Evolutionary conservation across 2,329 filamentous ascomycete species (phyloP), one percentile per base, ranked within the genome.

Genomic region (Acrocalymma vagum): DNA sequence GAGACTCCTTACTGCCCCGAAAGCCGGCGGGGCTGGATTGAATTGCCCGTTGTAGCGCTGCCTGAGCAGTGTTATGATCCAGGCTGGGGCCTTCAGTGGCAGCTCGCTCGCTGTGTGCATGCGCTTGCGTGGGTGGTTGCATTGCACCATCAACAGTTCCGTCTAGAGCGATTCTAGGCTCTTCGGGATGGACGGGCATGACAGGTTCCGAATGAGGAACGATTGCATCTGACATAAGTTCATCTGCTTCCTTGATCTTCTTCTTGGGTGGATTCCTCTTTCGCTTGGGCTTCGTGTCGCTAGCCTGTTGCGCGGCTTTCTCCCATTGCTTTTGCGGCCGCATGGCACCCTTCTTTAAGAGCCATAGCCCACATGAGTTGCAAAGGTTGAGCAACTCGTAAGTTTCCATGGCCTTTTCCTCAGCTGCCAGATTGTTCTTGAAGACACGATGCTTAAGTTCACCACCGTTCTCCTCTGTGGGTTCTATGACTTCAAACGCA

Each of bases 311-410:
- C 18, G 49, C 48, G 7, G 53, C 30, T 29, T 62, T 63, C 37
- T 87, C 86, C 93, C 93, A 99, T 52, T 86, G 85, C 46, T 93
- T 84, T 38, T 84, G 77, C 3, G 94, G 94, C 7, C 94, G 85
- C 76, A 95, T 94, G 16, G 76, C 80, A 62, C 88, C 90, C 70
- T 87, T 90, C 63, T 96, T 97, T 46, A 86, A 85, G 56, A 99
- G 85, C 90, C 91, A 99, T 27, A 99, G 84, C 13, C 94, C 94
- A 66, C 94, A 99, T 43, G 93, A 91, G 67, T 99, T 99, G 77
- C 94, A 99, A 24, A 97, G 80, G 18, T 88, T 79, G 40, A 89
- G 80, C 56, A 89, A 82, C 29, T 80, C 81, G 78, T 88, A 96
- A 26, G 65, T 62, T 9, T 65, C 54, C 39, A 61, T 51, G 48